Evolutionary conservation across 352 stramenopile genomes (phyloP), one percentile per base, ranked within the genome.

Genomic region (Globisporangium nagaii): DNA sequence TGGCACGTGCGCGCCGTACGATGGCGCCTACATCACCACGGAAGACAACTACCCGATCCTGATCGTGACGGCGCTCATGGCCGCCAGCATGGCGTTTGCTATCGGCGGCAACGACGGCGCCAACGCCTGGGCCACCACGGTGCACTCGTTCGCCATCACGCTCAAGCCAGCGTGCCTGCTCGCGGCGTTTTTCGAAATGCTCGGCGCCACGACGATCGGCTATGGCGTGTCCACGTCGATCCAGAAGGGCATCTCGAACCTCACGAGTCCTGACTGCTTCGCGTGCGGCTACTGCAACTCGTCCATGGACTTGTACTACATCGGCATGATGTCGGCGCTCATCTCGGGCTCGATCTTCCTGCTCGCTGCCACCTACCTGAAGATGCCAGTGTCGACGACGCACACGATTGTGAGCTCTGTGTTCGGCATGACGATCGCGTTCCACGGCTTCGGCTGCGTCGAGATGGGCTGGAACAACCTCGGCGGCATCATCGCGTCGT

Each of bases 21-120:
- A 70, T 28, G 57, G 57, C 25, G 13, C 31, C 24, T 75, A 70
- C 47, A 48, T 44, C 12, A 56, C 60, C 48, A 6, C 48, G 11
- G 31, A 71, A 30, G 34, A 46, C 34, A 68, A 65, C 54, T 65
- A 76, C 28, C 30, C 35, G 27, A 43, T 76, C n/a, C 28, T 73
- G 3, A 13, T 66, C 4, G 25, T 66, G 13, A 59, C 58, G 13
- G 46, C 53, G 31, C 25, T 68, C 10, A 30, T 68, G 43, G 63
- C 63, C 11, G 64, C 68, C 19, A 58, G 22, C 45, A 74, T 69
- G 55, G 66, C 70, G 2, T 79, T 71, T 22, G 46, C 58, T n/a
- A 68, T 76, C 50, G 86, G 84, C 43, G 84, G 75, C 4, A 96
- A 96, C 68, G 85, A 96, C 72, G 86, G 88, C 30, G 86, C 80